Evolutionary conservation across 2,329 filamentous ascomycete species (phyloP).

Genomic region (Ascochyta koolunga): DNA sequence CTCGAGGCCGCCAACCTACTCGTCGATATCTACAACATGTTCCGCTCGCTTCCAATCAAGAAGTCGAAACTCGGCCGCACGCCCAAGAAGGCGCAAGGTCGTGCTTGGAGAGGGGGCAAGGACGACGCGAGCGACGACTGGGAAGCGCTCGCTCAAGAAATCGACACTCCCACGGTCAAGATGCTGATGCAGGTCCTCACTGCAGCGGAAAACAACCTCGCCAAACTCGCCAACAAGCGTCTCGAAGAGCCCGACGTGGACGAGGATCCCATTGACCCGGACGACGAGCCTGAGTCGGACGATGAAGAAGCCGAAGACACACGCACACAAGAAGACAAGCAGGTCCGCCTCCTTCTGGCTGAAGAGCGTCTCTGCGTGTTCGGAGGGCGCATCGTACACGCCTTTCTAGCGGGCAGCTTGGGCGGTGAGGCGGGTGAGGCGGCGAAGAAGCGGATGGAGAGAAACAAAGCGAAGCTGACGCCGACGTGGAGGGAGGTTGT

Average conservation of each 20-base stretch:
- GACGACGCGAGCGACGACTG: slow-evolving; percentile 54
- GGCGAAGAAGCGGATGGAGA: slow-evolving; percentile 72
- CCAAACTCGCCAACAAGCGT: slow-evolving; percentile 42
- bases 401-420: slow-evolving; percentile 75
- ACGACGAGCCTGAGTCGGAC: slow-evolving; percentile 65
- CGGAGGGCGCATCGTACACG: slow-evolving; percentile 82
- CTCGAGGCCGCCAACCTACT: slow-evolving; percentile 76
- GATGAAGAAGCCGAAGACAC: slow-evolving; percentile 59
- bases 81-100: slow-evolving; percentile 39
- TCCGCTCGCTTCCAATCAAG: slow-evolving; percentile 71
- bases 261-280: slow-evolving; percentile 72
- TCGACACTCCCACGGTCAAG: slow-evolving; percentile 66
- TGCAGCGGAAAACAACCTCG: slow-evolving; percentile 72
- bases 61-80: slow-evolving; percentile 36
- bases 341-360: slow-evolving; percentile 72
- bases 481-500: slow-evolving; percentile 85
- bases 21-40: slow-evolving; percentile 81
- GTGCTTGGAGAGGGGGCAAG: slow-evolving; percentile 8
- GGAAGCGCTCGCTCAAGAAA: slow-evolving; percentile 70
- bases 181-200: slow-evolving; percentile 79
- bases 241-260: slow-evolving; percentile 63
- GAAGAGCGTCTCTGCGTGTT: slow-evolving; percentile 88
- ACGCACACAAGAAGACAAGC: slow-evolving; percentile 56
- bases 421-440: slow-evolving; percentile 60
- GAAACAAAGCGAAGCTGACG: slow-evolving; percentile 82